Conservation (phyloP, 2,329 filamentous ascomycete genomes). For the Aspergillus pseudoviridinutans region DNA sequence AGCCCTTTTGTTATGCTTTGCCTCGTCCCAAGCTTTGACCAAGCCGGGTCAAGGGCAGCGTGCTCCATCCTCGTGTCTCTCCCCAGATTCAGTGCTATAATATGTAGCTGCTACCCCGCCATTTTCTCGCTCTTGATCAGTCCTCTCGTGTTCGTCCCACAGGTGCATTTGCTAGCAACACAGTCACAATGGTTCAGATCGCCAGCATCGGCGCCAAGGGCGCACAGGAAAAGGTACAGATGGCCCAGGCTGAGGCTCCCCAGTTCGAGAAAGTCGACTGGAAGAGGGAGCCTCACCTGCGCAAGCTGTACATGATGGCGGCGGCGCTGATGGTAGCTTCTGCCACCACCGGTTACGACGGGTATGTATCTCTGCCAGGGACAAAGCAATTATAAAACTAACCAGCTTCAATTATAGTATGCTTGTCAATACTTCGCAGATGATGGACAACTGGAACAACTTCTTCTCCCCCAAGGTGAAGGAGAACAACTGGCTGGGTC, state of each 20-base stretch:
- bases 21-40: not conserved
- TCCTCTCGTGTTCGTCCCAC: not conserved
- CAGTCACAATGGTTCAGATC: not conserved
- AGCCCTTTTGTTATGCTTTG: not conserved
- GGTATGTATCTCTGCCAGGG: constrained; percentile 26
- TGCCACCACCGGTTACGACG: constrained; percentile 61
- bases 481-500: constrained; percentile 33
- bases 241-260: constrained; percentile 36
- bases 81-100: not conserved
- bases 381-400: not conserved
- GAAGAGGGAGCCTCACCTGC: constrained; percentile 54
- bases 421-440: constrained; percentile 44
- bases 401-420: constrained; percentile 10
- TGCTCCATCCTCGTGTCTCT: not conserved
- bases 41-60: not conserved
- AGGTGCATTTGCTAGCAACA: not conserved
- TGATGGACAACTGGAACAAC: constrained; percentile 35
- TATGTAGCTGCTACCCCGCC: not conserved
- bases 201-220: not conserved
- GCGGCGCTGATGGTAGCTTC: constrained; percentile 57
- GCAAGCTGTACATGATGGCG: constrained; percentile 53
- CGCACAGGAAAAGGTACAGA: not conserved
- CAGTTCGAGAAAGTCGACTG: constrained; percentile 55
- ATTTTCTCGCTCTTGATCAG: not conserved
- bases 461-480: constrained; percentile 37